Percentiles rank a stretch among this genome's conserved stretches.
These are phyloP conservation scores for Quambalaria eucalypti DNA, from an alignment of 1,284 basidiomycete species.

Conservation along the genomic window DNA sequence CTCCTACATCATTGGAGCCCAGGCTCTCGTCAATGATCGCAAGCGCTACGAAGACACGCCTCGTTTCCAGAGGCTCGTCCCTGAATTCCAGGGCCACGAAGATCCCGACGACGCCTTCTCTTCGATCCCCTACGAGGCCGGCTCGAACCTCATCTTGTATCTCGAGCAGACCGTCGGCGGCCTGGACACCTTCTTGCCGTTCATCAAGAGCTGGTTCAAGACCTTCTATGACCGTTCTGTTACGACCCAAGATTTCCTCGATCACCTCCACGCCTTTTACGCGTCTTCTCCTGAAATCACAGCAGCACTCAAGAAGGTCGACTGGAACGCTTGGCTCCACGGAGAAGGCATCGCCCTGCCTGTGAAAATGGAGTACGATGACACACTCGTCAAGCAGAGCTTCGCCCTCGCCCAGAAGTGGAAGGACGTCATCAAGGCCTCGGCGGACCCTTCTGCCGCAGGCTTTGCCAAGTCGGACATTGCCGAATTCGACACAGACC, in stretches of 20 bases:
- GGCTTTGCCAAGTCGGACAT: conserved; percentile 27
- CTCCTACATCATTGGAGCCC: conserved; percentile 66
- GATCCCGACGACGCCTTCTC: conserved; percentile 52
- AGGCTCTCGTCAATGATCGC: conserved; percentile 65
- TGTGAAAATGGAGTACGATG: conserved; percentile 73
- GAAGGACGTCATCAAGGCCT: conserved; percentile 45
- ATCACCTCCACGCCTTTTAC: conserved; percentile 72
- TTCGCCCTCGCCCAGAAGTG: conserved; percentile 64
- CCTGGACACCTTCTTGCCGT: conserved; percentile 56
- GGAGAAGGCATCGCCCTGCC: conserved; percentile 71
- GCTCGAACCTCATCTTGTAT: conserved; percentile 62
- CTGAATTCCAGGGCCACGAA: conserved; percentile 72
- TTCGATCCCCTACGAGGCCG: conserved; percentile 65
- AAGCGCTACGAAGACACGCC: conserved; percentile 51
- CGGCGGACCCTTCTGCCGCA: conserved; percentile 7
- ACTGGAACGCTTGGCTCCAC: conserved; percentile 70
- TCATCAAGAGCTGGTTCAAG: conserved; percentile 63
- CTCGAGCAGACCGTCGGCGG: conserved; percentile 72
- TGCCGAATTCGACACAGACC: conserved; percentile 23
- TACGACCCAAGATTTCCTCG: conserved; percentile 77
- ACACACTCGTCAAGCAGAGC: conserved; percentile 62
- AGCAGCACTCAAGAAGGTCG: conserved; percentile 57
- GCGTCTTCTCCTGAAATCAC: conserved; percentile 51
- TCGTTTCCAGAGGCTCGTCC: conserved; percentile 74
- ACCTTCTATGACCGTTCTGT: conserved; percentile 62